Base-by-base conservation (phyloP, 2,329 filamentous ascomycete genomes). In the Corynespora cassiicola region DNA sequence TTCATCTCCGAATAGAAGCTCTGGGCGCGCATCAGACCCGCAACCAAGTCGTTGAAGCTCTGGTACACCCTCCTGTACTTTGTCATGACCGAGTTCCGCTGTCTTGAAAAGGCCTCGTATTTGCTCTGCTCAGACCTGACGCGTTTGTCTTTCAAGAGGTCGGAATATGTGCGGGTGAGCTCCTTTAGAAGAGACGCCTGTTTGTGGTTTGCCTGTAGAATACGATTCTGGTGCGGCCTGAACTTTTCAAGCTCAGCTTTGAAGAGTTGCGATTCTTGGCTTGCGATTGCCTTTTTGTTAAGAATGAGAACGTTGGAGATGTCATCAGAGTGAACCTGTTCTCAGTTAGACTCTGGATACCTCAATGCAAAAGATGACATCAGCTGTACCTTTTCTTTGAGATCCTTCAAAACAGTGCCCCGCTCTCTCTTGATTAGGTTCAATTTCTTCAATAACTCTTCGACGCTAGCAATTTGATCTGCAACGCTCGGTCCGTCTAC, bases 231-330 rank as follows among this genome's bases (percentile, higher is more conserved):
- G 58, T 96, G 89, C 18, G 90, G 87, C 26, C 90, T 79, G 71
- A 96, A 99, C 68, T 99, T 99, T 70, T 97, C 92, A n/a, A 99
- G 78, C 68, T 99, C 94, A 11, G 90, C 85, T 65, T 96, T 88
- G 72, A 99, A 99, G 3, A 99, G 79, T 59, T 96, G 90, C 9
- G 79, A 85, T 67, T 99, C 94, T 58, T 94, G 92, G 60, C 90
- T 95, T 14, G 90, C 81, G 59, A 97, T 92, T 2, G 90, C 87
- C 71, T 97, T 99, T 67, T 97, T 97, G 77, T 99, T 99, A 42
- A 99, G 75, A 39, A 99, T 99, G 44, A 99, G 77, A 9, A 97
- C 91, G 61, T 96, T 94, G 5, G 91, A 96, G 49, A 99, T 99
- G 60, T 99, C 95, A 61, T 99, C 95, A 52, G 87, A 90, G 70